Conservation (phyloP, 2,329 filamentous ascomycete genomes). For the Hirsutella thompsonii region DNA sequence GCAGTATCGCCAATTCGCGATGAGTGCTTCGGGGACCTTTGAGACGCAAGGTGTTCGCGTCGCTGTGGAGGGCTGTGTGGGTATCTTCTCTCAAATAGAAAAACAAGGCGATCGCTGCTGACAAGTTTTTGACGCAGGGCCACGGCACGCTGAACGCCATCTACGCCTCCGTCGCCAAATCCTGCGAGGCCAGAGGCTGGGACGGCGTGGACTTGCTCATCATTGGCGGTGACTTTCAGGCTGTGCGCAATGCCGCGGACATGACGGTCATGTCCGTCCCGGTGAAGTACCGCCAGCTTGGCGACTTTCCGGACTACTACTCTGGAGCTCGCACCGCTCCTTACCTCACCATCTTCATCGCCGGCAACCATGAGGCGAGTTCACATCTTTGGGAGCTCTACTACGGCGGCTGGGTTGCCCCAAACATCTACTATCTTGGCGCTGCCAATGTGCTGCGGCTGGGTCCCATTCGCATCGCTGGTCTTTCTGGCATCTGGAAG, state of each 20-base stretch:
- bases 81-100: constrained; percentile 15
- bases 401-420: constrained; percentile 94
- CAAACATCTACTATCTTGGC: constrained; percentile 94
- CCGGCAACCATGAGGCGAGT: constrained; percentile 90
- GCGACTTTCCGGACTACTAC: constrained; percentile 93
- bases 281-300: constrained; percentile 72
- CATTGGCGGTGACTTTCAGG: constrained; percentile 93
- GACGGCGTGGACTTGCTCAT: constrained; percentile 76
- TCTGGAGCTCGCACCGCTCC: constrained; percentile 65
- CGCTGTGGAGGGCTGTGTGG: constrained; percentile 77
- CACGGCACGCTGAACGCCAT: constrained; percentile 89
- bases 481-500: constrained; percentile 91
- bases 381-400: constrained; percentile 85
- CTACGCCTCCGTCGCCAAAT: constrained; percentile 61
- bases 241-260: constrained; percentile 79
- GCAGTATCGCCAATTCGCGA: constrained; percentile 1
- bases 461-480: constrained; percentile 77
- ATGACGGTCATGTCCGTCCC: constrained; percentile 84
- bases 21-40: constrained; percentile 9
- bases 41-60: constrained; percentile 49
- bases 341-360: constrained; percentile 83
- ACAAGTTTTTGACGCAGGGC: constrained; percentile 48
- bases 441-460: constrained; percentile 79
- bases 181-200: constrained; percentile 64
- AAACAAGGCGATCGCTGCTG: constrained; percentile 4